A percentile compares a stretch with the other conserved stretches of the same genome.
Conservation (phyloP, 192 early-diverging fungal species). For the Umbelopsis ramanniana region DNA sequence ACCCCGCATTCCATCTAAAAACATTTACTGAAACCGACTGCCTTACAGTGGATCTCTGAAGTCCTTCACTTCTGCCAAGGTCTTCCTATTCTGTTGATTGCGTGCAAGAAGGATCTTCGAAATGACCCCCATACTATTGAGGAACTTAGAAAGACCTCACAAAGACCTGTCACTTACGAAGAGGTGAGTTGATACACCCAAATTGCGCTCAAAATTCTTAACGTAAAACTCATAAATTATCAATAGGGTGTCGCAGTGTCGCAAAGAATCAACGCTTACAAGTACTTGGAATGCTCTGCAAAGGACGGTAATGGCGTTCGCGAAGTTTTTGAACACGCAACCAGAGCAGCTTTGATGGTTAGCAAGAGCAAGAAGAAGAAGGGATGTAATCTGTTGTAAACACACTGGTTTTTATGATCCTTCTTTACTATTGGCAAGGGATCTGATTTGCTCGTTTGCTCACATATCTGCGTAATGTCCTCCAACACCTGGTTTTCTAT, state of each 20-base stretch:
- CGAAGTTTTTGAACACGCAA: constrained; percentile 88
- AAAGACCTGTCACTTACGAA: constrained; percentile 74
- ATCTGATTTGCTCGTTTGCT: constrained; percentile 8
- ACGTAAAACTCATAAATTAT: not conserved
- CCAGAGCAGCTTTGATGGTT: constrained; percentile 73
- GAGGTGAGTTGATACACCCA: constrained; percentile 51
- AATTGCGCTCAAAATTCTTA: not conserved
- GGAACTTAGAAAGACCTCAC: constrained; percentile 73
- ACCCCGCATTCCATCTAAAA: not conserved
- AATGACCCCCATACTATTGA: constrained; percentile 79
- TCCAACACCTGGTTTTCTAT: not conserved
- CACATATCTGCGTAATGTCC: constrained; percentile 10
- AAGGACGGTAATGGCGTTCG: constrained; percentile 76
- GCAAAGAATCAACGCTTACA: constrained; percentile 76
- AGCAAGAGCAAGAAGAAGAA: constrained; percentile 23
- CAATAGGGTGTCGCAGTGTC: constrained; percentile 71
- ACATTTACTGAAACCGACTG: not conserved
- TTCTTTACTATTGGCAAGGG: constrained; percentile 8
- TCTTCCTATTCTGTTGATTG: constrained; percentile 85
- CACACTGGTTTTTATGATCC: not conserved
- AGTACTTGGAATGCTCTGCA: constrained; percentile 88
- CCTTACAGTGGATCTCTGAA: constrained; percentile 83
- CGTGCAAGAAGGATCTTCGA: constrained; percentile 88
- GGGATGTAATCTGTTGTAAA: not conserved
- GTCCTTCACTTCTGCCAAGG: constrained; percentile 85